Percentiles rank a stretch among this genome's conserved stretches.
Evolutionary conservation across 164 flowering plant species (phyloP).

Genomic region (Paratinospora sagittata): DNA sequence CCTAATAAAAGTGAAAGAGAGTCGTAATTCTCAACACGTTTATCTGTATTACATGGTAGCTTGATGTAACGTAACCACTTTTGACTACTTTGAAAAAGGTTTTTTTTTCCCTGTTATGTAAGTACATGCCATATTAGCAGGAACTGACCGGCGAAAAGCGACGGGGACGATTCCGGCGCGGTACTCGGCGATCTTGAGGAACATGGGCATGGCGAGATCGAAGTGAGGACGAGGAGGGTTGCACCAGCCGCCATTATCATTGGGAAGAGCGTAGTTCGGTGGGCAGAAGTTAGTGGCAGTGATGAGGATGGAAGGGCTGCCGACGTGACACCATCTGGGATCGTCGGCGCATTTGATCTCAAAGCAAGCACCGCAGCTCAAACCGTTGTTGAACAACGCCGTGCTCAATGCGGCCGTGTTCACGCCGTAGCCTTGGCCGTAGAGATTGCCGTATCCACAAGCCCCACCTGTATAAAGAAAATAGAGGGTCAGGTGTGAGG

Average conservation of each 20-base stretch:
- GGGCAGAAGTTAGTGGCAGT: conserved; percentile 63
- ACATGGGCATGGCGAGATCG: conserved; percentile 55
- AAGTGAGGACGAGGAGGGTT: conserved; percentile 59
- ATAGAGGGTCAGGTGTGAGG: not conserved
- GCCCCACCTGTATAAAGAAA: conserved; percentile 35
- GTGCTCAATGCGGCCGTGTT: conserved; percentile 53
- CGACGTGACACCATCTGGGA: conserved; percentile 42
- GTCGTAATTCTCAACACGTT: too few relatives aligned
- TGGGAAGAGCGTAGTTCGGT: conserved; percentile 43
- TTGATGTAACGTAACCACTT: too few relatives aligned
- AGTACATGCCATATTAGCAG: too few relatives aligned
- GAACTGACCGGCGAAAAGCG: conserved; percentile 32
- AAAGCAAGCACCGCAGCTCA: conserved; percentile 50
- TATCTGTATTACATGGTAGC: too few relatives aligned
- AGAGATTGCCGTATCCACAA: conserved; percentile 50
- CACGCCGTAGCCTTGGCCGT: conserved; percentile 55
- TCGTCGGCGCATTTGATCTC: conserved; percentile 44
- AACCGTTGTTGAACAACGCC: conserved; percentile 46
- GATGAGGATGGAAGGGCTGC: conserved; percentile 39
- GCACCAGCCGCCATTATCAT: conserved; percentile 58
- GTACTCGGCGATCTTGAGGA: conserved; percentile 47
- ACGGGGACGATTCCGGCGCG: conserved; percentile 56
- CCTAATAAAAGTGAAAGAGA: too few relatives aligned
- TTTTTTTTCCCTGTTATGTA: too few relatives aligned
- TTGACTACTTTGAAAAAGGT: too few relatives aligned